Conservation (phyloP, 345 rosid species). For the Cardamine chenopodiifolia region DNA sequence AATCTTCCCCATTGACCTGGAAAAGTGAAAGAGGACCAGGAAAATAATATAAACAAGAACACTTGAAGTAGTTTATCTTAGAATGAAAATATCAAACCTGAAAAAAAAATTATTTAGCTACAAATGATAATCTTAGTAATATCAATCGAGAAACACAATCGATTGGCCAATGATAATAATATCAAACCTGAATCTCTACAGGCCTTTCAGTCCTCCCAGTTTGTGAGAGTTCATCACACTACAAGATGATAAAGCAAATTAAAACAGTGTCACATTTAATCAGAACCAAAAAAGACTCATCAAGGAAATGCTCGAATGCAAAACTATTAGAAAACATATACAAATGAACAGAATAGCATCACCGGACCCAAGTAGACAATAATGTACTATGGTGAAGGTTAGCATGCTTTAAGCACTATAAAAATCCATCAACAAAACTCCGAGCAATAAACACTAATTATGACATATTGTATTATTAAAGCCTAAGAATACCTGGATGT, state of each 20-base stretch:
- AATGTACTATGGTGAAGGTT: slow-evolving; percentile 6
- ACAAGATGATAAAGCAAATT: slow-evolving; percentile 19
- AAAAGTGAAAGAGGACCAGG: slow-evolving; percentile 18
- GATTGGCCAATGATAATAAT: background rate
- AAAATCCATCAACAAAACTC: background rate
- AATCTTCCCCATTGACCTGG: slow-evolving; percentile 65
- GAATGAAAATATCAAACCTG: slow-evolving; percentile 32
- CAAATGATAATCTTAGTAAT: background rate
- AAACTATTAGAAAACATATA: background rate
- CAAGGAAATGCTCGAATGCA: slow-evolving; percentile 4
- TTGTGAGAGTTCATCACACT: slow-evolving; percentile 66
- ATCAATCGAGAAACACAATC: background rate
- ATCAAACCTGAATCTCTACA: slow-evolving; percentile 59
- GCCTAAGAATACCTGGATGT: slow-evolving; percentile 60
- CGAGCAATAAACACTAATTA: background rate
- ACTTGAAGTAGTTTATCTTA: background rate
- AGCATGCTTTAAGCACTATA: background rate
- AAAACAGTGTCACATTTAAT: slow-evolving; percentile 4
- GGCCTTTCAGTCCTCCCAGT: slow-evolving; percentile 58
- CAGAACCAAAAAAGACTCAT: background rate
- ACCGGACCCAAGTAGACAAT: slow-evolving; percentile 1
- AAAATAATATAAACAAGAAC: background rate
- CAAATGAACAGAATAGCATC: background rate
- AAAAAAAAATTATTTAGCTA: slow-evolving; percentile 30
- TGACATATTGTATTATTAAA: background rate